Base-by-base conservation (phyloP, 2,329 filamentous ascomycete species). In the Huntiella decipiens region DNA sequence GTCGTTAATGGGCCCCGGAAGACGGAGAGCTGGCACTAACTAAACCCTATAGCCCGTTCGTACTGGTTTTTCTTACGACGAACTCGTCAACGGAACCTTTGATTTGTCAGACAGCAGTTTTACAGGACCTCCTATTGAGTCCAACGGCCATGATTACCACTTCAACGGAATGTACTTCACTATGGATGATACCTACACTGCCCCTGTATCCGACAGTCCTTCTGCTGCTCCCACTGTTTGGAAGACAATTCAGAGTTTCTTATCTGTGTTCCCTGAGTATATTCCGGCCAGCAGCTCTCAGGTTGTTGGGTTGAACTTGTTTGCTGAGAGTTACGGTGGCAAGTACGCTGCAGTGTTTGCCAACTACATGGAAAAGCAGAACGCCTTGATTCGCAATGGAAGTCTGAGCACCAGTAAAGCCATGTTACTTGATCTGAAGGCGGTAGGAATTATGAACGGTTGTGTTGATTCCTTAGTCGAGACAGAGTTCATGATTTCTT, bases 391-490 rank as follows among this genome's bases (percentile, higher is more conserved):
- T 38, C 45, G 48, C 1, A 54, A 56, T 36, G 57, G 58, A 10
- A 56, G 52, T 1, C 53, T 57, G 16, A 52, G 51, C 5, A 53
- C 54, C 31, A 68, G 71, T 11, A 55, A 58, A n/a, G 69, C 65
- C 46, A 70, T 74, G 3, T 58, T 65, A 1, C 48, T 73, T 1
- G 57, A 67, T 6, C 63, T 85, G 6, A 63, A 63, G 11, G 73
- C 78, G 0, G 59, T 85, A 0, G 79, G 79, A 16, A 79, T 86
- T 48, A 64, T 83, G 48, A 82, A 85, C 56, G 80, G 79, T 10
- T 73, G 78, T 52, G 63, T 85, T 33, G 82, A 86, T 54, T 66
- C 71, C 52, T 57, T 74, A 28, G 65, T 75, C 1, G 77, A 84
- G 59, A 63, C 64, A 3, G 68, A 71, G 2, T 71, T 61, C 53